Evolutionary conservation across 495 filamentous ascomycete genomes (phyloP).

Genomic region (Opeltia flavorubescens): DNA sequence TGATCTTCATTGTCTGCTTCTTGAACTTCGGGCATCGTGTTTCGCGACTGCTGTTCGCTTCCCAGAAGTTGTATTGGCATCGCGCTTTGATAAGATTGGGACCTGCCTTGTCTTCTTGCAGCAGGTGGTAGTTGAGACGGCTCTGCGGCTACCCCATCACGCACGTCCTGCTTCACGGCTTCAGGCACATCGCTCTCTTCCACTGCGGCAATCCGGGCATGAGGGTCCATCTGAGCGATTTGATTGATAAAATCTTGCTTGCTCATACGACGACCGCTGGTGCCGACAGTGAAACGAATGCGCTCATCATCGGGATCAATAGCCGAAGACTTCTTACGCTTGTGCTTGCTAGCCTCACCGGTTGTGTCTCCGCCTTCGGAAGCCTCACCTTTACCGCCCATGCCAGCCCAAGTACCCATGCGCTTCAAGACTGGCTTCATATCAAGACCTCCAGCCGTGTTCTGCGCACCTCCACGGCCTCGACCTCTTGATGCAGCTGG

Average conservation of each 20-base stretch:
- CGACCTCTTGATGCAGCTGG: constrained; percentile 30
- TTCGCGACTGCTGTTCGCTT: constrained; percentile 1
- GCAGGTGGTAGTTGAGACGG: constrained; percentile 2
- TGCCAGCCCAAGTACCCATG: constrained; percentile 52
- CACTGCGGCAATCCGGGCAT: constrained; percentile 54
- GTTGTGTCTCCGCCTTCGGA: neutral
- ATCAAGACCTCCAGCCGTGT: constrained; percentile 25
- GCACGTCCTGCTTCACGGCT: constrained; percentile 41
- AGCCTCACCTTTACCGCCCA: constrained; percentile 29
- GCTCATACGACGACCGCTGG: constrained; percentile 65
- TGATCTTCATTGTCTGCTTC: constrained; percentile 12
- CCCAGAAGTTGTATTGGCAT: neutral
- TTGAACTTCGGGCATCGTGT: constrained; percentile 11
- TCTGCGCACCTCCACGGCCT: constrained; percentile 26
- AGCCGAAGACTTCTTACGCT: constrained; percentile 17
- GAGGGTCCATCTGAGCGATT: constrained; percentile 67
- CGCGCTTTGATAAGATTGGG: neutral
- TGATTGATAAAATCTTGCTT: constrained; percentile 85
- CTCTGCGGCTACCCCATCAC: constrained; percentile 21
- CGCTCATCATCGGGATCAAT: constrained; percentile 57
- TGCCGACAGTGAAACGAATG: constrained; percentile 76
- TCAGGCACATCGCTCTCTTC: constrained; percentile 51
- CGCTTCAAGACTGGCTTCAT: constrained; percentile 31
- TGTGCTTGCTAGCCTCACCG: constrained; percentile 19
- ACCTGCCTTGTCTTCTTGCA: neutral